Evolutionary conservation across 176 grass and related monocot genomes (phyloP), one percentile per base, ranked within the genome.

Genomic region (Puya raimondii): DNA sequence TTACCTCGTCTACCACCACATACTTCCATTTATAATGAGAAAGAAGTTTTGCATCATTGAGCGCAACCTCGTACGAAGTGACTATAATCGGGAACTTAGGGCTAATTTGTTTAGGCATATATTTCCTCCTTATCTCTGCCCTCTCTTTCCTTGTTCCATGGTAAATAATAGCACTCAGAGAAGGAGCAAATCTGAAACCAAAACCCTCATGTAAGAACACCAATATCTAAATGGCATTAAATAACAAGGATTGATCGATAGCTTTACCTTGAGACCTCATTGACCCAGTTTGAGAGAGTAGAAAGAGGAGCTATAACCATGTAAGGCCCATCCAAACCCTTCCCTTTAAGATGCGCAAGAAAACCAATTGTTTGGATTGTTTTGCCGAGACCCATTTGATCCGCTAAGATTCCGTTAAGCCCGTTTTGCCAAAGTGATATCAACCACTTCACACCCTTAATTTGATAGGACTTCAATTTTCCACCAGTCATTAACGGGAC

Each of bases 301-400:
- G 94, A 97, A 59, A 97, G 86, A 57, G 94, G 94, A 75, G 89
- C 94, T 33, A 97, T 92, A 50, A 97, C 71, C 87, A 97, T 70
- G 71, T 84, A 97, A 52, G 94, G 94, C 52, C 94, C 94, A 84
- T 97, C 70, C 72, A 97, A 58, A 23, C 84, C 86, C 72, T 92
- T 89, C 52, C 94, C 94, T 85, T 88, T 92, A 54, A 97, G 89
- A 80, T 97, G 94, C 22, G 89, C 84, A 58, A 97, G 89, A 90
- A 97, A 97, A 50, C 79, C 94, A 54, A 97, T 92, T 33, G 94
- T 97, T 74, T 97, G 94, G 58, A 97, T 93, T 51, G 94, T 97
- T 80, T 97, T 97, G 23, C 94, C 94, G 77, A 97, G 89, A 65
- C 94, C 94, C 94, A 97, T 97, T 84, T 97, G 94, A 61, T 97